phyloP scores from a whole-genome alignment of 495 filamentous ascomycete species.

The Neurospora sp. region DNA sequence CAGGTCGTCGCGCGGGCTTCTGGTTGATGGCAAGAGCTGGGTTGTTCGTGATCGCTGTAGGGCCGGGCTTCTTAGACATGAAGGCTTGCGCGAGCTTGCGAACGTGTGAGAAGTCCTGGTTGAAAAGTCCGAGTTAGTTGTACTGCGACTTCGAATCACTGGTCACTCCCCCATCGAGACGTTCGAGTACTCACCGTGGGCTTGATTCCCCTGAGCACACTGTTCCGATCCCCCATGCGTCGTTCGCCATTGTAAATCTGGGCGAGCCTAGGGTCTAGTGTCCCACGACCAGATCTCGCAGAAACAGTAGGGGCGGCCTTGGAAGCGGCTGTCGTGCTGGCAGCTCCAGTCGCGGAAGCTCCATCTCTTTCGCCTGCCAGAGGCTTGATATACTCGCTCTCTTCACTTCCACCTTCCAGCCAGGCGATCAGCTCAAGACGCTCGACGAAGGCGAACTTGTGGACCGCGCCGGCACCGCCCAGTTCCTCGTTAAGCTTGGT shows the following conservation, averaged over 20 bases:
- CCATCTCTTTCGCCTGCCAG: slow-evolving; percentile 52
- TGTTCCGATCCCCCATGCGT: slow-evolving; percentile 87
- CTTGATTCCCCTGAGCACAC: slow-evolving; percentile 75
- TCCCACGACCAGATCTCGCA: slow-evolving; percentile 45
- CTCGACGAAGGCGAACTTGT: slow-evolving; percentile 82
- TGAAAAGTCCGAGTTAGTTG: neutral
- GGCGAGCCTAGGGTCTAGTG: slow-evolving; percentile 66
- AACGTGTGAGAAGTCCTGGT: slow-evolving; percentile 87
- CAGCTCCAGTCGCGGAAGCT: slow-evolving; percentile 32
- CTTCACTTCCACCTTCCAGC: slow-evolving; percentile 80
- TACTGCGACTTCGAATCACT: neutral
- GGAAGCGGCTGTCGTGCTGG: slow-evolving; percentile 33
- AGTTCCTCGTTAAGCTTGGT: slow-evolving; percentile 74
- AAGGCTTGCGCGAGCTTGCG: slow-evolving; percentile 77
- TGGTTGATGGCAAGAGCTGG: slow-evolving; percentile 35
- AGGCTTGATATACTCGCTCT: slow-evolving; percentile 83
- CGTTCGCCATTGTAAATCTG: slow-evolving; percentile 88
- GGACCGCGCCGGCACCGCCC: slow-evolving; percentile 50
- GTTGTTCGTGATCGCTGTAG: slow-evolving; percentile 24
- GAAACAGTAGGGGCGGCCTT: slow-evolving; percentile 39
- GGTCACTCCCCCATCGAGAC: neutral
- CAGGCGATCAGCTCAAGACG: slow-evolving; percentile 82
- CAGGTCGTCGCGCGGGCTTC: slow-evolving; percentile 50
- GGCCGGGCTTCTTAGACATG: slow-evolving; percentile 49
- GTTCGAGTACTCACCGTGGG: slow-evolving; percentile 54